A percentile compares a stretch with the other conserved stretches of the same genome.
Conservation (phyloP, 2,329 filamentous ascomycete genomes). For the Ophiostoma piceae region DNA sequence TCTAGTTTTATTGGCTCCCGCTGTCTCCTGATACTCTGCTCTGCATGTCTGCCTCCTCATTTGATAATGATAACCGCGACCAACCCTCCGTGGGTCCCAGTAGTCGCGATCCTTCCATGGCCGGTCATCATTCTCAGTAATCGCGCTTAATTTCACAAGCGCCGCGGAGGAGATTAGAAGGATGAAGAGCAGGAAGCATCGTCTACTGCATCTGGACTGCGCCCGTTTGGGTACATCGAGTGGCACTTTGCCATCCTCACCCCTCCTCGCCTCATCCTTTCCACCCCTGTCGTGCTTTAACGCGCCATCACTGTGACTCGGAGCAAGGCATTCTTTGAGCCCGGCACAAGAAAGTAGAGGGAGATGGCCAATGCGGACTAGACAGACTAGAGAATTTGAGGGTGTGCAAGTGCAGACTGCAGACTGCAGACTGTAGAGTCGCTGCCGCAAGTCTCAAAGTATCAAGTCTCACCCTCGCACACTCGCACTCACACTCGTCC, state of each 20-base stretch:
- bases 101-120: conserved; percentile 1
- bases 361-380: background rate
- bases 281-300: background rate
- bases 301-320: background rate
- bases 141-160: conserved; percentile 13
- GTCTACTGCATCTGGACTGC: background rate
- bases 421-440: no score
- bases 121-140: background rate
- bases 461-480: background rate
- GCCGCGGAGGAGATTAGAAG: background rate
- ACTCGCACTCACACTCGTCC: no score
- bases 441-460: background rate
- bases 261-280: background rate
- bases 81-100: background rate
- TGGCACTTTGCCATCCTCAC: background rate
- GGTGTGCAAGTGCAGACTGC: background rate
- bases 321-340: background rate
- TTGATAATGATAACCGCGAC: background rate
- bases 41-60: background rate
- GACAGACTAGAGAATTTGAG: background rate
- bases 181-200: background rate
- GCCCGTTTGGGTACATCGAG: background rate
- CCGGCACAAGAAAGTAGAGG: background rate
- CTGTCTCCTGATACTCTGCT: background rate
- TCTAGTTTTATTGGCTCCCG: background rate